Evolutionary conservation across 2,329 filamentous ascomycete genomes (phyloP), one percentile per base, ranked within the genome.

Genomic region (Penicillium thymicola): DNA sequence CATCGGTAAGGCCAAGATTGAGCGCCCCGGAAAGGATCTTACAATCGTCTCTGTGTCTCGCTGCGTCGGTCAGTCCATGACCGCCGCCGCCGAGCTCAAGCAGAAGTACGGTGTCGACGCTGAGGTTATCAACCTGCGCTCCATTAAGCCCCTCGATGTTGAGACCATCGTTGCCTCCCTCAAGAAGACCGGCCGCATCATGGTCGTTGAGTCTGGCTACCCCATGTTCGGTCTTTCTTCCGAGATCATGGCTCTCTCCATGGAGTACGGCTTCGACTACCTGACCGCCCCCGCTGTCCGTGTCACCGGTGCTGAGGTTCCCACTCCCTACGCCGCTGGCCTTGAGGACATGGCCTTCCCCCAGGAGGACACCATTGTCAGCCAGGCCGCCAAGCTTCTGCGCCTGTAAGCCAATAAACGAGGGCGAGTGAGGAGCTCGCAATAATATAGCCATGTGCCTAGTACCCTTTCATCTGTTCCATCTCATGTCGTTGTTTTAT

Each of bases 181-280:
- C 75, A 97, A 99, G 89, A 99, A 99, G 88, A 99, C 94, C 18
- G 89, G 90, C 75, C 89, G 89, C 71, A 85, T 99, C 61, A 84
- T 99, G 76, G 87, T 86, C 41, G 91, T 99, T 67, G 93, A 97
- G 80, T 97, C 92, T 55, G 94, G 93, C 64, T 99, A 92, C 85
- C 94, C 94, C 62, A 90, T 90, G 70, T 99, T 92, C 73, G 94
- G 94, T 75, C 91, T 99, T 66, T 85, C 88, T 58, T 85, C 93
- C 56, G 94, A 99, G 81, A 92, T 99, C 69, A 85, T 99, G 62
- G 94, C 94, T 58, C 82, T 97, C 59, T 88, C 91, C 62, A 96
- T 96, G 89, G 94, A 99, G 80, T 99, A 97, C 77, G 92, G 86
- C 62, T 99, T 97, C 73, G 94, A 99, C 81, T 97, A 96, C 81